Evolutionary conservation across 345 rosid species (phyloP).

Genomic region (Ceriops tagal): DNA sequence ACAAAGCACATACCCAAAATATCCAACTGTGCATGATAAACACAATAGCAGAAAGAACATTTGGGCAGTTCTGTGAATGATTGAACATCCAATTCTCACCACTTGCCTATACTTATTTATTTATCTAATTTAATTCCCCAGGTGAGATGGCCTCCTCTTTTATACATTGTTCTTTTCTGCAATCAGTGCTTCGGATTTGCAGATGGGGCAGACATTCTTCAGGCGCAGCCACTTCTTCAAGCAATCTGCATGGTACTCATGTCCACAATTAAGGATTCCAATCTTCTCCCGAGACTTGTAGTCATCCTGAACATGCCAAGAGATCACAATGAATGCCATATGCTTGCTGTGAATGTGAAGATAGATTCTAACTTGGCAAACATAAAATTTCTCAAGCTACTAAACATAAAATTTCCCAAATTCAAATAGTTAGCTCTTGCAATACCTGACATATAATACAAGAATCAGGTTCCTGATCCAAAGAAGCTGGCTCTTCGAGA

Average conservation of each 20-base stretch:
- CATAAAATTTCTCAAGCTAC: not conserved
- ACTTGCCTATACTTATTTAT: slow-evolving; percentile 19
- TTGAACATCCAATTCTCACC: slow-evolving; percentile 14
- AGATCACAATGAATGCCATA: not conserved
- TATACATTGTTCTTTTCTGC: slow-evolving; percentile 17
- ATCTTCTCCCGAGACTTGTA: slow-evolving; percentile 51
- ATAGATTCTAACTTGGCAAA: too few species aligned
- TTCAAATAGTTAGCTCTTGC: not conserved
- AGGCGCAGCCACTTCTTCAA: slow-evolving; percentile 80
- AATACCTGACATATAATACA: slow-evolving; percentile 92
- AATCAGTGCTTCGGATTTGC: slow-evolving; percentile 73
- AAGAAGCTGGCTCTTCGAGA: slow-evolving; percentile 52
- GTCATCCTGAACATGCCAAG: slow-evolving; percentile 46
- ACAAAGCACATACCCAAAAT: slow-evolving; percentile 42
- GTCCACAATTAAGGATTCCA: slow-evolving; percentile 69
- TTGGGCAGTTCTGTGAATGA: slow-evolving; percentile 10
- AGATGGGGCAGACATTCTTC: slow-evolving; percentile 83
- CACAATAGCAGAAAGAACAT: slow-evolving; percentile 27
- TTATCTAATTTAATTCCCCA: not conserved
- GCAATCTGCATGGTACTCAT: slow-evolving; percentile 75
- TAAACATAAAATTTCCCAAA: not conserved
- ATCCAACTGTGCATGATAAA: slow-evolving; percentile 29
- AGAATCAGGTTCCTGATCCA: slow-evolving; percentile 54
- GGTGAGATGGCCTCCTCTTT: slow-evolving; percentile 4
- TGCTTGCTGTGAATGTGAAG: too few species aligned